phyloP scores from a whole-genome alignment of 192 early-diverging fungal genomes.

The Diversispora epigaea region DNA sequence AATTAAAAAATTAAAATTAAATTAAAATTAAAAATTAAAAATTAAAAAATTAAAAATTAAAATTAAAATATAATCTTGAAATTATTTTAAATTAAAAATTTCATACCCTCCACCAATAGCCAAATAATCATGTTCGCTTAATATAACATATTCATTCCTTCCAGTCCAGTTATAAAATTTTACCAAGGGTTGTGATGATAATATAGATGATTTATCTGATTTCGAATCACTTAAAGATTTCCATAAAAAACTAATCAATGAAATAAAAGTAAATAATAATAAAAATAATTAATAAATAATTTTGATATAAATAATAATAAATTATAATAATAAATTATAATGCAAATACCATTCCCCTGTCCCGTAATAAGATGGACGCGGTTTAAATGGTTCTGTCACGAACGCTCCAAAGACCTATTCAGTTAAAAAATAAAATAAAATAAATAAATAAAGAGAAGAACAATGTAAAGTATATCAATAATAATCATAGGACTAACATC shows the following conservation, averaged over 20 bases:
- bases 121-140: constrained; percentile 71
- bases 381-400: constrained; percentile 64
- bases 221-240: constrained; percentile 41
- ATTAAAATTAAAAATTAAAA: neutral
- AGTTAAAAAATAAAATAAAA: neutral
- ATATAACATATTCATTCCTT: constrained; percentile 77
- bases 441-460: no score
- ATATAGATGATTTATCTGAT: no score
- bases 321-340: neutral
- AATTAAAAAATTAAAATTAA: neutral
- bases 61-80: neutral
- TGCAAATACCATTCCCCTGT: constrained; percentile 73
- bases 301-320: constrained; percentile 5
- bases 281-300: neutral
- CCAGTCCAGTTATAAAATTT: constrained; percentile 70
- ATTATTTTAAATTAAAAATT: neutral
- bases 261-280: constrained; percentile 3
- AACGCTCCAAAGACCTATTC: constrained; percentile 78
- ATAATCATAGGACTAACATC: neutral
- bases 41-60: neutral
- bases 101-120: constrained; percentile 74
- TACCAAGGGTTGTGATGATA: constrained; percentile 5
- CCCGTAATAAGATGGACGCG: constrained; percentile 70
- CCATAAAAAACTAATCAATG: constrained; percentile 67
- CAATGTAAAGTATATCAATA: neutral